These are phyloP conservation scores for Blastocystis sp. DNA, from an alignment of 352 stramenopile genomes.

Conservation along the genomic window DNA sequence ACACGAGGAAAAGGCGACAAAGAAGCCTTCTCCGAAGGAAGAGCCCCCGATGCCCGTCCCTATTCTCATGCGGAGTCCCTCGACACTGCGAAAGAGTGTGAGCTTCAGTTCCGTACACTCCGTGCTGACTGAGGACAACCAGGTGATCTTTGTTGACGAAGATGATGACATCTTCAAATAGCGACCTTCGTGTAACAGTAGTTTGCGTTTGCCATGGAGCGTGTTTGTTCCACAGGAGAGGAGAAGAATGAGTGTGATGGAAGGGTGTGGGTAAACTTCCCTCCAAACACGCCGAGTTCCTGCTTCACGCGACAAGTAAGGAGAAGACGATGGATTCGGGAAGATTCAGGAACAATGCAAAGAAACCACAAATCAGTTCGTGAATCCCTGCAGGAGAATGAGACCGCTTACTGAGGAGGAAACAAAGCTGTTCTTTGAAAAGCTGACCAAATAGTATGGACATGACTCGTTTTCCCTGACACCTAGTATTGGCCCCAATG, in stretches of 20 bases:
- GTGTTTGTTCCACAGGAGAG: too few relatives aligned
- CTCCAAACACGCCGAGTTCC: too few relatives aligned
- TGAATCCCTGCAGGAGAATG: conserved; percentile 76
- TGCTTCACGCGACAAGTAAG: too few relatives aligned
- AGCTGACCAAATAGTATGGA: conserved; percentile 84
- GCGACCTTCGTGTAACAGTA: not conserved
- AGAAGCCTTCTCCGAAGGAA: not conserved
- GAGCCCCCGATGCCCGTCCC: not conserved
- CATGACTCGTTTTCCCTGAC: not conserved
- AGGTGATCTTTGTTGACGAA: conserved; percentile 58
- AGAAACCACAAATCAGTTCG: not conserved
- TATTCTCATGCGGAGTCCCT: conserved; percentile 14
- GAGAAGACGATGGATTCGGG: too few relatives aligned
- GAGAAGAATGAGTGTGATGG: too few relatives aligned
- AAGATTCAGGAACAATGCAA: too few relatives aligned
- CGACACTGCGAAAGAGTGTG: conserved; percentile 38
- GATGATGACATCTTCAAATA: conserved; percentile 64
- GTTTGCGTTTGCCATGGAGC: too few relatives aligned
- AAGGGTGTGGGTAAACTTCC: too few relatives aligned
- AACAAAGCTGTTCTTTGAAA: conserved; percentile 93
- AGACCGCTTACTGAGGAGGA: conserved; percentile 95
- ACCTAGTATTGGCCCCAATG: conserved; percentile 87
- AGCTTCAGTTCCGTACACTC: conserved; percentile 59
- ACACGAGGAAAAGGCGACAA: not conserved
- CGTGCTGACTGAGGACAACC: conserved; percentile 31